phyloP scores from a whole-genome alignment of 805 yeast genomes.

The Candida morakotiae region DNA sequence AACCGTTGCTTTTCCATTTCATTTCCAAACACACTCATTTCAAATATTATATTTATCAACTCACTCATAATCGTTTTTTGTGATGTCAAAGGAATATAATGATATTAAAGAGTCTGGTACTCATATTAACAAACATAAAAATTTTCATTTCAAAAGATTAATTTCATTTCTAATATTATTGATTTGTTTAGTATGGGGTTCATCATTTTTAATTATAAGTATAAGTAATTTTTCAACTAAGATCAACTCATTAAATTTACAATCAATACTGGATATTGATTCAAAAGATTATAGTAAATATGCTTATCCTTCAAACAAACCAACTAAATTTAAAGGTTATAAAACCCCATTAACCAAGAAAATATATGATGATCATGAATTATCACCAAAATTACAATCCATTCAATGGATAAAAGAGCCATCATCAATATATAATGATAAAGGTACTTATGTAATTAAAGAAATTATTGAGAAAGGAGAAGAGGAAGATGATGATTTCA shows the following conservation, averaged over 20 bases:
- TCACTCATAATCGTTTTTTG: too few relatives aligned
- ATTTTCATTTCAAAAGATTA: conserved; percentile 1
- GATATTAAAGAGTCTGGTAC: not conserved
- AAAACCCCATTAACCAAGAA: conserved; percentile 24
- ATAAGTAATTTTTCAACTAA: conserved; percentile 14
- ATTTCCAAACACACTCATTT: not conserved
- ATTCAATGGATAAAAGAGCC: conserved; percentile 70
- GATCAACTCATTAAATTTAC: conserved; percentile 1
- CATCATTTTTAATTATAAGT: conserved; percentile 24
- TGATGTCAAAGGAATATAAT: conserved; percentile 1
- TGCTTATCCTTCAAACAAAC: conserved; percentile 9
- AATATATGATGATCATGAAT: conserved; percentile 49
- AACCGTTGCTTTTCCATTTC: not conserved
- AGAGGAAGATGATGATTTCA: conserved; percentile 29
- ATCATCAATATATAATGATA: conserved; percentile 47
- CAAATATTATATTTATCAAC: too few relatives aligned
- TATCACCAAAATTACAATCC: conserved; percentile 46
- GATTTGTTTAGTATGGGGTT: conserved; percentile 34
- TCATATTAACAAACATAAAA: not conserved
- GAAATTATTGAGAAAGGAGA: conserved; percentile 20
- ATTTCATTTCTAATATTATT: conserved; percentile 15
- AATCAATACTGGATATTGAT: conserved; percentile 3
- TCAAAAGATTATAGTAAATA: conserved; percentile 2
- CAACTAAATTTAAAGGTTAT: conserved; percentile 12
- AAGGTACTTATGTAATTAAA: conserved; percentile 58